Conservation (phyloP, 2,329 filamentous ascomycete species). For the Microascus cirrosus region DNA sequence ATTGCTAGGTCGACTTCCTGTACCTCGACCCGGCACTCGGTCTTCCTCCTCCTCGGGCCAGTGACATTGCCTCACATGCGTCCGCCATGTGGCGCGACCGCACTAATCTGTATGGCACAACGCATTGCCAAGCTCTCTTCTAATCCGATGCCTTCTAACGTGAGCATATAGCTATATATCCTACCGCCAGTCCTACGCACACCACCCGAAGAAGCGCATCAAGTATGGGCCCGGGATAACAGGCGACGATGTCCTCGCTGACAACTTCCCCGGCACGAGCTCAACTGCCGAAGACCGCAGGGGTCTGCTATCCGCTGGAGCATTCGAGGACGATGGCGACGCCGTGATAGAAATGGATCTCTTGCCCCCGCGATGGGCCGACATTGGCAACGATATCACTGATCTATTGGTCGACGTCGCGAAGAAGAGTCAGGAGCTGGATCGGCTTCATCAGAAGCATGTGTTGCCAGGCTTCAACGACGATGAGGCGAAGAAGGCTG, state of each 20-base stretch:
- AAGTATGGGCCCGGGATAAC: conserved; percentile 49
- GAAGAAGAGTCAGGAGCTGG: conserved; percentile 71
- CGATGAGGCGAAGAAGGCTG: conserved; percentile 74
- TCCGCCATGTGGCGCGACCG: conserved; percentile 96
- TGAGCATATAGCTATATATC: conserved; percentile 69
- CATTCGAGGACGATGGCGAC: conserved; percentile 79
- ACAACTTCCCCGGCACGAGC: conserved; percentile 40
- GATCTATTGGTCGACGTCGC: conserved; percentile 73
- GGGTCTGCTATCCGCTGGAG: conserved; percentile 71
- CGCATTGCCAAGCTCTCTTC: conserved; percentile 12
- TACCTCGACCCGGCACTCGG: background rate
- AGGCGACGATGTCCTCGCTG: conserved; percentile 47
- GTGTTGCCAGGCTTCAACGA: conserved; percentile 95
- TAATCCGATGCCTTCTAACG: conserved; percentile 17
- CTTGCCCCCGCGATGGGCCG: conserved; percentile 88
- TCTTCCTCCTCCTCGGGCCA: background rate
- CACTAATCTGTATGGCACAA: conserved; percentile 76
- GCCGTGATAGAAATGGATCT: conserved; percentile 98
- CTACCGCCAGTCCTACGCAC: conserved; percentile 96
- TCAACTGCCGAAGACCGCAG: conserved; percentile 44
- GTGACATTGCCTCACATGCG: conserved; percentile 17
- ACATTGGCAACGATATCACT: conserved; percentile 86
- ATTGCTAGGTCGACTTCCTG: background rate
- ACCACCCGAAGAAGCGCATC: conserved; percentile 81
- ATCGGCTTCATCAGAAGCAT: conserved; percentile 93